These are phyloP conservation scores for Nakazawaea ernobii DNA, from an alignment of 805 yeast genomes.

Conservation along the genomic window DNA sequence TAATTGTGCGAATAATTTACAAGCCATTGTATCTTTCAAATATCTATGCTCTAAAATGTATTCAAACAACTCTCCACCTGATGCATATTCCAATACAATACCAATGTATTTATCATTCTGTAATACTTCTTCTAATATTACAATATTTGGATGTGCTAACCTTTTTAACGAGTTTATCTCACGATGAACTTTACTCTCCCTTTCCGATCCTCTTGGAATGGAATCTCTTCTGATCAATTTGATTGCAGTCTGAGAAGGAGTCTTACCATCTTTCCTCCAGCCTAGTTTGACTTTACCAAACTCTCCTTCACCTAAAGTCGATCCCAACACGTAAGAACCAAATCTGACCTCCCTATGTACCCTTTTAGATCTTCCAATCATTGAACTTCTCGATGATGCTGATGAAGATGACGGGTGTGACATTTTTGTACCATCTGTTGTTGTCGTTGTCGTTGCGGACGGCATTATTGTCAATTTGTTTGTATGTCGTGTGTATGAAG, in stretches of 20 bases:
- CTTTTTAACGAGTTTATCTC: constrained; percentile 88
- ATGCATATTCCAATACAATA: constrained; percentile 92
- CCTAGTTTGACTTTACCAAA: constrained; percentile 97
- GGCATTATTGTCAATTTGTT: background rate
- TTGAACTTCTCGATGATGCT: constrained; percentile 19
- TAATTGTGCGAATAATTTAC: constrained; percentile 85
- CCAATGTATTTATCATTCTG: constrained; percentile 95
- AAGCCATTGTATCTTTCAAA: constrained; percentile 81
- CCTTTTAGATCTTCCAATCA: constrained; percentile 22
- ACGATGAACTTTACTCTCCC: constrained; percentile 84
- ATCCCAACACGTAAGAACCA: constrained; percentile 86
- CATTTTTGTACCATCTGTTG: background rate
- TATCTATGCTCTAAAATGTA: constrained; percentile 82
- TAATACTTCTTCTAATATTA: constrained; percentile 83
- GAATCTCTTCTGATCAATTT: constrained; percentile 86
- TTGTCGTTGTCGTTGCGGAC: background rate
- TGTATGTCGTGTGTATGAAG: background rate
- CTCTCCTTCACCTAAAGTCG: constrained; percentile 96
- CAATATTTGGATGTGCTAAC: constrained; percentile 90
- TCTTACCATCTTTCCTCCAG: constrained; percentile 82
- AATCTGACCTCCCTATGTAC: constrained; percentile 68
- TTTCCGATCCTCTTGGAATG: constrained; percentile 78
- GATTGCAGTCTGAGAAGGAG: constrained; percentile 85
- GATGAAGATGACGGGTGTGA: constrained; percentile 13
- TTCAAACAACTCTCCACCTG: constrained; percentile 95